Evolutionary conservation across 2,329 filamentous ascomycete species (phyloP).

Genomic region (Botrytis pseudocinerea): DNA sequence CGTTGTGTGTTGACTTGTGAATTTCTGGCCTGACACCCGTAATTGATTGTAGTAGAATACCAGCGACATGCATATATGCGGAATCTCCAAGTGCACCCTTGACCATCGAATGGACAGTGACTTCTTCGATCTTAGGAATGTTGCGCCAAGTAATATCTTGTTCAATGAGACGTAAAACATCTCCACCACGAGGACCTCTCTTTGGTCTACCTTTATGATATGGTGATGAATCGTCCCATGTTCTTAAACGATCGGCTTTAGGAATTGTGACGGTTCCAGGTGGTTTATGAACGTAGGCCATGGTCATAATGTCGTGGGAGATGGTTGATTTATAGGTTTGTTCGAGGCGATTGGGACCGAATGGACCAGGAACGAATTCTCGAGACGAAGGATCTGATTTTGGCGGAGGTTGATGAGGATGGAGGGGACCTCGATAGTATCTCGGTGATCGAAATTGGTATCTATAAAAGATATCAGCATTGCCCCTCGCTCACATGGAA

Average conservation of each 20-base stretch:
- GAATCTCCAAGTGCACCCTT: constrained; percentile 67
- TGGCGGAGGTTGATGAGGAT: constrained; percentile 87
- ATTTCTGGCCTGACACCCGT: constrained; percentile 72
- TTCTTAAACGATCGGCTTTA: constrained; percentile 68
- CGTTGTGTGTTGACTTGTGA: constrained; percentile 68
- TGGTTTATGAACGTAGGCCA: constrained; percentile 83
- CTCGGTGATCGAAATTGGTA: constrained; percentile 95
- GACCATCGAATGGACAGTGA: constrained; percentile 79
- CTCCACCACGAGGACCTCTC: constrained; percentile 78
- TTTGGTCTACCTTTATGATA: constrained; percentile 91
- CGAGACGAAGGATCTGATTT: constrained; percentile 85
- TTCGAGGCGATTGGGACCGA: constrained; percentile 80
- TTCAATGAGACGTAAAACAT: constrained; percentile 71
- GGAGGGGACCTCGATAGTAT: constrained; percentile 90
- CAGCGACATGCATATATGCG: constrained; percentile 76
- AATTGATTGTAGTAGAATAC: constrained; percentile 82
- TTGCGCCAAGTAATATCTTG: constrained; percentile 77
- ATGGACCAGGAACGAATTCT: constrained; percentile 86
- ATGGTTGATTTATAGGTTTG: constrained; percentile 89
- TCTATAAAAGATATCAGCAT: constrained; percentile 49
- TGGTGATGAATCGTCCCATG: constrained; percentile 87
- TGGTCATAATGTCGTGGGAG: constrained; percentile 81
- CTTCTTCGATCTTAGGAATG: constrained; percentile 75
- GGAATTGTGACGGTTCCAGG: constrained; percentile 66
- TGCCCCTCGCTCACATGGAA: background rate